phyloP scores from a whole-genome alignment of 31 red algal genomes.

The Porphyra umbilicalis region DNA sequence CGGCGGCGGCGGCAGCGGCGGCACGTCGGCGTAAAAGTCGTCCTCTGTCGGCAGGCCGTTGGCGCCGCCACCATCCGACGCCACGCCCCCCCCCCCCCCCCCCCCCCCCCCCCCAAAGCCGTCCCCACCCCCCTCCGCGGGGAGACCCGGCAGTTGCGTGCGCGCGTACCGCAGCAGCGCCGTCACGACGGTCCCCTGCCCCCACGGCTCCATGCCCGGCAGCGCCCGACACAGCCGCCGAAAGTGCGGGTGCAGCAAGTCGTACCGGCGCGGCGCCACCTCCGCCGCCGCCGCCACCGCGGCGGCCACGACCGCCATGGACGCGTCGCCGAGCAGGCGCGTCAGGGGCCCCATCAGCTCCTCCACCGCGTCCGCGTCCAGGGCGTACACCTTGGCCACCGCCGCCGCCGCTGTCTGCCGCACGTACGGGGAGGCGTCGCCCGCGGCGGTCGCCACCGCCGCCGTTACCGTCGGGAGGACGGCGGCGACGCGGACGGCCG shows the following conservation, averaged over 20 bases:
- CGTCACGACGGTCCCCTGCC: slow-evolving; percentile 38
- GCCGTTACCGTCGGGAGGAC: slow-evolving; percentile 65
- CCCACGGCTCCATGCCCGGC: slow-evolving; percentile 51
- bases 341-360: slow-evolving; percentile 54
- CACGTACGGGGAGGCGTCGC: slow-evolving; percentile 81
- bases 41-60: not conserved
- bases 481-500: slow-evolving; percentile 45
- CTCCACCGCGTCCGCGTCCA: slow-evolving; percentile 44
- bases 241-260: slow-evolving; percentile 73
- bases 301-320: slow-evolving; percentile 58
- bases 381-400: slow-evolving; percentile 81
- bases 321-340: slow-evolving; percentile 67
- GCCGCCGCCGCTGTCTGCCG: slow-evolving; percentile 82
- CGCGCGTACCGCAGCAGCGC: slow-evolving; percentile 71
- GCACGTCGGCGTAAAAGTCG: not conserved
- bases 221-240: slow-evolving; percentile 36
- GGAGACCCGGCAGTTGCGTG: slow-evolving; percentile 1
- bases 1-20: not conserved
- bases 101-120: not conserved
- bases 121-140: not conserved
- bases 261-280: slow-evolving; percentile 43
- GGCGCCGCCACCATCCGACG: not conserved
- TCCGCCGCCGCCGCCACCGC: slow-evolving; percentile 77
- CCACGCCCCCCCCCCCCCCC: not conserved
- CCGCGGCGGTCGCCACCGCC: slow-evolving; percentile 49